Evolutionary conservation across 495 filamentous ascomycete species (phyloP).

Genomic region (Hypoxylon cercidicola): DNA sequence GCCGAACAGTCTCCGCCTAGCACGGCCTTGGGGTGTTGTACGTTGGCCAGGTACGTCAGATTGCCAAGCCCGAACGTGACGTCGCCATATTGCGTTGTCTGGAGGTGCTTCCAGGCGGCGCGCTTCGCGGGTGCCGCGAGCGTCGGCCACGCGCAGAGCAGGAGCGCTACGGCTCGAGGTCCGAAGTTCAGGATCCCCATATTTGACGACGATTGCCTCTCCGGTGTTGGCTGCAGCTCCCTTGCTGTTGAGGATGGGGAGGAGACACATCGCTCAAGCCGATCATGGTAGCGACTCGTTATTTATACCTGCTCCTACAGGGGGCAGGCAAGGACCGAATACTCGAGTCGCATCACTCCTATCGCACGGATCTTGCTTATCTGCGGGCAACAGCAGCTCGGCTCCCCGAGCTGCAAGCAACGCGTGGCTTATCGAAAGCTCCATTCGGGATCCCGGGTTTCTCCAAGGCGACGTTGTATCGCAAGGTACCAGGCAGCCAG

Average conservation of each 20-base stretch:
- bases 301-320: slow-evolving; percentile 2
- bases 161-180: background rate
- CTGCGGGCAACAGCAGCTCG: slow-evolving; percentile 10
- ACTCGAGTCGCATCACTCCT: background rate
- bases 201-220: background rate
- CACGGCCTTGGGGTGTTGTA: slow-evolving; percentile 24
- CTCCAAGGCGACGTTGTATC: slow-evolving; percentile 21
- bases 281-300: background rate
- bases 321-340: slow-evolving; percentile 1
- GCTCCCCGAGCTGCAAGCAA: slow-evolving; percentile 7
- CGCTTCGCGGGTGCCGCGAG: slow-evolving; percentile 29
- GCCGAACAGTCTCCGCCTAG: slow-evolving; percentile 19
- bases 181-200: slow-evolving; percentile 11
- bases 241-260: background rate
- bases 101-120: slow-evolving; percentile 19
- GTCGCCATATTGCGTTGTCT: slow-evolving; percentile 27
- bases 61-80: slow-evolving; percentile 37
- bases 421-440: slow-evolving; percentile 15
- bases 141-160: slow-evolving; percentile 6
- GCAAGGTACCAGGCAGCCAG: slow-evolving; percentile 5
- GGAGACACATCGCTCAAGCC: background rate
- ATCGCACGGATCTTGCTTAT: slow-evolving; percentile 15
- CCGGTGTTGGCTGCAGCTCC: background rate
- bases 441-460: slow-evolving; percentile 1
- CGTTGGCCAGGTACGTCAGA: slow-evolving; percentile 35